A percentile compares a stretch with the other conserved stretches of the same genome.
These are phyloP conservation scores for Phlebiopsis gigantea DNA, from an alignment of 768 basidiomycete species.

Conservation along the genomic window DNA sequence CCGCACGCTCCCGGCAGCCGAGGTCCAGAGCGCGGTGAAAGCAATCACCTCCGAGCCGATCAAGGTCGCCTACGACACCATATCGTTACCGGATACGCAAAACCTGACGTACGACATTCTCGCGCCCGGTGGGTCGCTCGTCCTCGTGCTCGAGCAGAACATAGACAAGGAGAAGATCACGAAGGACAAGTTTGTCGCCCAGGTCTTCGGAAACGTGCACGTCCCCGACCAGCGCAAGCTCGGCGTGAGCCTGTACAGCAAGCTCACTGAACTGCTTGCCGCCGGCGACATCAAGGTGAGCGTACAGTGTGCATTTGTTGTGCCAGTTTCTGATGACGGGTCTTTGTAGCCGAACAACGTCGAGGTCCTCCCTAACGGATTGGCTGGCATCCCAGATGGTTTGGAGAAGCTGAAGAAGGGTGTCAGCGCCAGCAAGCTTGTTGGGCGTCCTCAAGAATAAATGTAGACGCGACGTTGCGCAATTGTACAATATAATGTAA, in stretches of 20 bases:
- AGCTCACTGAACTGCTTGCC: conserved; percentile 19
- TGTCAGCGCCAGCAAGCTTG: conserved; percentile 40
- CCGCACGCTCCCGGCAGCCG: conserved; percentile 11
- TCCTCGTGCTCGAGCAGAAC: conserved; percentile 9
- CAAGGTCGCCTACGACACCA: conserved; percentile 20
- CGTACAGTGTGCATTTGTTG: neutral
- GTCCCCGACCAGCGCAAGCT: conserved; percentile 5
- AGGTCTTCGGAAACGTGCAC: conserved; percentile 15
- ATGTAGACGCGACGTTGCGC: no score
- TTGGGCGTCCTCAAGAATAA: conserved; percentile 34
- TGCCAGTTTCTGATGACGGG: neutral
- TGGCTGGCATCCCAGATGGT: conserved; percentile 32
- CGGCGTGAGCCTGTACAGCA: conserved; percentile 17
- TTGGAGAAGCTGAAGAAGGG: conserved; percentile 31
- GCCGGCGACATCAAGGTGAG: conserved; percentile 21
- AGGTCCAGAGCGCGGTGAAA: neutral
- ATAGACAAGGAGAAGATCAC: conserved; percentile 11
- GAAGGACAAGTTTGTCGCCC: conserved; percentile 14
- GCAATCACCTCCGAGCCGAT: conserved; percentile 18
- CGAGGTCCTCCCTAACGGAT: conserved; percentile 37
- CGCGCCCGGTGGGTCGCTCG: conserved; percentile 19
- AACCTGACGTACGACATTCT: conserved; percentile 19
- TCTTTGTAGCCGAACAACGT: conserved; percentile 36
- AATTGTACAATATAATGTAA: no score
- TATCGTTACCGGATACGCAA: conserved; percentile 18